Evolutionary conservation across 495 filamentous ascomycete genomes (phyloP).

Genomic region (Pyrenula massariospora): DNA sequence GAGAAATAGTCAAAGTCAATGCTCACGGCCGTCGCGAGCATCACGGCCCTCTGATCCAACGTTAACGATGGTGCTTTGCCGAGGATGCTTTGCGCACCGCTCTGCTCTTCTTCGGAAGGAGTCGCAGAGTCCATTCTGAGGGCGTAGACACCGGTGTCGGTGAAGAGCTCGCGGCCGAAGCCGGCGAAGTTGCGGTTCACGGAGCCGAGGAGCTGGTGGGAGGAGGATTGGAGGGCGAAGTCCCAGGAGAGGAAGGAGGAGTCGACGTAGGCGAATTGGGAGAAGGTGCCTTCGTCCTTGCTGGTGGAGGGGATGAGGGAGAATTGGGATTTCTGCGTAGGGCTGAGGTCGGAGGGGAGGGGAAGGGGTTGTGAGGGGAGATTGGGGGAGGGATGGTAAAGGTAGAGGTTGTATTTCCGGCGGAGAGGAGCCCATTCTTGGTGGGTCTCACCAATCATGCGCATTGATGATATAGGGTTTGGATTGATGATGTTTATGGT

Average conservation of each 20-base stretch:
- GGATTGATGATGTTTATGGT: conserved; percentile 34
- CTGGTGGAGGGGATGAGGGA: conserved; percentile 11
- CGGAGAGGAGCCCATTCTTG: conserved; percentile 57
- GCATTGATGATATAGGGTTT: conserved; percentile 43
- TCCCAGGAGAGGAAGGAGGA: conserved; percentile 48
- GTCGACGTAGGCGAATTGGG: conserved; percentile 53
- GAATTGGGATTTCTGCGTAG: conserved; percentile 35
- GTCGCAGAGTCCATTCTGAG: conserved; percentile 56
- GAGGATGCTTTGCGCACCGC: conserved; percentile 21
- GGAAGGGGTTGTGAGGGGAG: conserved; percentile 15
- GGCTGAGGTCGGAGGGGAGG: conserved; percentile 26
- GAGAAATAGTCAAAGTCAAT: conserved; percentile 69
- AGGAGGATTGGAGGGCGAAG: conserved; percentile 39
- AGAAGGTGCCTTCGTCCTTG: conserved; percentile 30
- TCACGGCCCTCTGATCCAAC: conserved; percentile 58
- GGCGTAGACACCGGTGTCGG: conserved; percentile 60
- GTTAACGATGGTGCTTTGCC: conserved; percentile 40
- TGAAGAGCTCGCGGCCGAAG: conserved; percentile 61
- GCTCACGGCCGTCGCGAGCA: conserved; percentile 60
- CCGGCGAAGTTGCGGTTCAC: conserved; percentile 60
- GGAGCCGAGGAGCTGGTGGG: conserved; percentile 38
- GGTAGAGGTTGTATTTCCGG: conserved; percentile 58
- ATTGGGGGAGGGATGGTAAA: conserved; percentile 28
- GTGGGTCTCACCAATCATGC: conserved; percentile 55
- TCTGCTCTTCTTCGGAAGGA: conserved; percentile 21